Base-by-base conservation (phyloP, 2,329 filamentous ascomycete genomes). In the Escovopsis weberi region DNA sequence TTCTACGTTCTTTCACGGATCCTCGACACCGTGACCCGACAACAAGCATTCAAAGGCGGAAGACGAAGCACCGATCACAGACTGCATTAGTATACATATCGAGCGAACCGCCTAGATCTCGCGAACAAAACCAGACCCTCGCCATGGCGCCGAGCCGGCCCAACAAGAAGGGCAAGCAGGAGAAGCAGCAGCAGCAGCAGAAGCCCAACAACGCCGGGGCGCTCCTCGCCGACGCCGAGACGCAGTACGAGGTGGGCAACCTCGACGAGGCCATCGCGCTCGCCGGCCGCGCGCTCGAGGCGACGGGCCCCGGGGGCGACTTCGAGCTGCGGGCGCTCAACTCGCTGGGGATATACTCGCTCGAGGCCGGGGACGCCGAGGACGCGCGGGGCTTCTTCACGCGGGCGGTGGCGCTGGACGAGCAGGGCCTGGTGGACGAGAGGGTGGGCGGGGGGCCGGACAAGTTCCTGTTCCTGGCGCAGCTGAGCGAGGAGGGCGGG, bases 381-480 rank as follows among this genome's bases (percentile, higher is more conserved):
- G 66, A 74, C 12, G 89, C 89, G 36, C 72, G 82, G 45, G 63
- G 69, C 38, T 80, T 77, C 54, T 94, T 95, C 55, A 60, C 78
- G 46, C 70, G 74, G 38, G 86, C 91, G 0, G 82, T 82, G 33
- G 67, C 72, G 42, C 72, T 91, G 33, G 91, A 98, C 58, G 72
- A 79, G 23, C 76, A 88, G 44, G 91, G 89, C 15, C 63, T 67
- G 34, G 65, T 78, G 45, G 74, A 81, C 15, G 82, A 86, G 54
- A 73, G 76, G 34, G 60, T 80, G 41, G 88, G 87, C 39, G 86
- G 85, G 26, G 88, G 88, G 1, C 78, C 87, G 0, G 89, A 96
- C 57, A 96, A 95, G 65, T 96, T 95, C 56, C 65, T 96, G 39
- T 94, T 88, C 76, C 69, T 98, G 45, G 91, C 91, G 48, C 91